phyloP scores from a whole-genome alignment of 495 filamentous ascomycete genomes.

The Penicillium lagena region DNA sequence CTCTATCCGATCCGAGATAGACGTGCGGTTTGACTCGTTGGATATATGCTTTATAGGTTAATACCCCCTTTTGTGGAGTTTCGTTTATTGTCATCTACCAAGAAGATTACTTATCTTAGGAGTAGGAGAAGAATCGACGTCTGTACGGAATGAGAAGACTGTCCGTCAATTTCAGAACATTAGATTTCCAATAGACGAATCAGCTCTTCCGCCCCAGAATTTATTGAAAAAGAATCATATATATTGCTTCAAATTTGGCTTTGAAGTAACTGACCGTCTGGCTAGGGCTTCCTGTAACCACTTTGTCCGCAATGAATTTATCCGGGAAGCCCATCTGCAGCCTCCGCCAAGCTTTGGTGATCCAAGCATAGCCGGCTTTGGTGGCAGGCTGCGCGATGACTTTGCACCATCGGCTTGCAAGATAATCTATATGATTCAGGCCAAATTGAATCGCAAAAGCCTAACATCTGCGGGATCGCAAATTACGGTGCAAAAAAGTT shows the following conservation, averaged over 20 bases:
- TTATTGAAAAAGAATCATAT: constrained; percentile 50
- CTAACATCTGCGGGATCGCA: constrained; percentile 40
- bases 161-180: constrained; percentile 53
- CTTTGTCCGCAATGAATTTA: constrained; percentile 20
- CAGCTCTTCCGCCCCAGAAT: constrained; percentile 51
- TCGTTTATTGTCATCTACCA: neutral
- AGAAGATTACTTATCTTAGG: neutral
- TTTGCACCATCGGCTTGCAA: constrained; percentile 61
- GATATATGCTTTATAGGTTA: constrained; percentile 1
- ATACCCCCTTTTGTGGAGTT: neutral
- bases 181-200: constrained; percentile 54
- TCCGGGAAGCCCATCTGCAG: constrained; percentile 59
- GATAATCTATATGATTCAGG: constrained; percentile 58
- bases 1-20: neutral
- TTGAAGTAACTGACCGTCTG: constrained; percentile 63
- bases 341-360: constrained; percentile 65
- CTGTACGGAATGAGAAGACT: constrained; percentile 3
- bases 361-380: constrained; percentile 20
- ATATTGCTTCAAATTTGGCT: constrained; percentile 64
- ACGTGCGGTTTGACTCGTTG: neutral
- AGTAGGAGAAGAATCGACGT: constrained; percentile 9
- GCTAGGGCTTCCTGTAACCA: constrained; percentile 49
- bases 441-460: constrained; percentile 37
- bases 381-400: constrained; percentile 49
- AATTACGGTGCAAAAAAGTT: constrained; percentile 15